These are phyloP conservation scores for Cladophialophora psammophila DNA, from an alignment of 2,329 filamentous ascomycete species.

Conservation along the genomic window DNA sequence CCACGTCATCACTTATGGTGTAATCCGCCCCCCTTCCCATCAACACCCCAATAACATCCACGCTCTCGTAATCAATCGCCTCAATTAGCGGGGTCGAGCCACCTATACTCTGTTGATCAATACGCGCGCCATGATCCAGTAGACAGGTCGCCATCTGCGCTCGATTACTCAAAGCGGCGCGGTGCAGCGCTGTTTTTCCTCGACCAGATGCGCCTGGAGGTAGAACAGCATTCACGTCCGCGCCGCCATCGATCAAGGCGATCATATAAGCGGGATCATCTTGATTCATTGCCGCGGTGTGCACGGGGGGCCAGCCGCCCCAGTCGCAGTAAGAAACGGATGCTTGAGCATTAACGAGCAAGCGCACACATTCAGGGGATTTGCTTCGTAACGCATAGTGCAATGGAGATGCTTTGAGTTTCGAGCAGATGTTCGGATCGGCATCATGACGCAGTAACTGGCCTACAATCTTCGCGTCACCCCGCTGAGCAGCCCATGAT, in stretches of 20 bases:
- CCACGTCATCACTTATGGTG: not conserved
- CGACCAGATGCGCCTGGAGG: not conserved
- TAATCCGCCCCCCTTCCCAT: not conserved
- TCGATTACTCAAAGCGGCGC: not conserved
- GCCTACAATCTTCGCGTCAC: not conserved
- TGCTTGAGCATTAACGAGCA: not conserved
- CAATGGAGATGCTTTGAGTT: not conserved
- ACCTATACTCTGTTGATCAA: not conserved
- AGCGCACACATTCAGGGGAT: not conserved
- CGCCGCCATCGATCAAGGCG: not conserved
- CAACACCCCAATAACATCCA: not conserved
- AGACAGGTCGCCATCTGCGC: not conserved
- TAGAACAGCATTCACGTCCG: not conserved
- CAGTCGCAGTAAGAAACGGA: not conserved
- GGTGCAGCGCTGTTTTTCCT: not conserved
- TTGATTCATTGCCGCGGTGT: not conserved
- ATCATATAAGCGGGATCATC: not conserved
- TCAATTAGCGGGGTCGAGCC: not conserved
- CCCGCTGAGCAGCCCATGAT: not conserved
- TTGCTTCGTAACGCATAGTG: not conserved
- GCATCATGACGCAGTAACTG: not conserved
- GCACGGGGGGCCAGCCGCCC: not conserved
- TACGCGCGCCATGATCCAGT: not conserved
- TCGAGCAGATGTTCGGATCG: not conserved
- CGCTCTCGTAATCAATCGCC: not conserved